Evolutionary conservation across 192 early-diverging fungal species (phyloP).

Genomic region (Thamnidium elegans): DNA sequence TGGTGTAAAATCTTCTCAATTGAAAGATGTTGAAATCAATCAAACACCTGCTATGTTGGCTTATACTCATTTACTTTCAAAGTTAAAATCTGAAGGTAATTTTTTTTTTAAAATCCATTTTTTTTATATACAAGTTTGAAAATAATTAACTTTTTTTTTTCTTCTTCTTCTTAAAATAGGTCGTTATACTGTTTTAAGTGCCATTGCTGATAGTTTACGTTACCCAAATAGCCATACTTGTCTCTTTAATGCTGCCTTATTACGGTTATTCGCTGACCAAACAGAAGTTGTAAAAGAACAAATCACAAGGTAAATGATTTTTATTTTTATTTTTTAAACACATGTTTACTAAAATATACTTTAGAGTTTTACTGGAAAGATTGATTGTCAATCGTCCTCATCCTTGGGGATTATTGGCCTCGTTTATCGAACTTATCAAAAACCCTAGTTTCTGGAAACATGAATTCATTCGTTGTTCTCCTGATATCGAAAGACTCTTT

Average conservation of each 20-base stretch:
- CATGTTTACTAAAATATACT: neutral
- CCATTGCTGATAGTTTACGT: constrained; percentile 94
- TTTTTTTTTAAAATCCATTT: neutral
- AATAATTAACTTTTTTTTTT: neutral
- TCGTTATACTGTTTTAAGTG: constrained; percentile 82
- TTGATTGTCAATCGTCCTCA: constrained; percentile 95
- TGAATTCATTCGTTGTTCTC: constrained; percentile 60
- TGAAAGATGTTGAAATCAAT: constrained; percentile 39
- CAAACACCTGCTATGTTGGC: constrained; percentile 73
- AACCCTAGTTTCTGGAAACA: constrained; percentile 73
- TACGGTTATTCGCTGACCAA: constrained; percentile 80
- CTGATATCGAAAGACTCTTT: constrained; percentile 79
- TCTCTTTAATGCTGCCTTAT: constrained; percentile 84
- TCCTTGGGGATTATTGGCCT: constrained; percentile 96
- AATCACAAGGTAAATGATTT: constrained; percentile 67
- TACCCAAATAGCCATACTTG: constrained; percentile 96
- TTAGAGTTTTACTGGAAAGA: constrained; percentile 89
- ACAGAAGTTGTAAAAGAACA: constrained; percentile 86
- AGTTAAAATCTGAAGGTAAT: constrained; percentile 14
- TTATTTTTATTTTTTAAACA: neutral
- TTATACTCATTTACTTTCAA: constrained; percentile 65
- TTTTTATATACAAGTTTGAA: neutral
- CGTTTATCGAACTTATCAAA: constrained; percentile 94
- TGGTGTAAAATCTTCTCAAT: constrained; percentile 72
- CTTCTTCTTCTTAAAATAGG: constrained; percentile 24